phyloP scores from a whole-genome alignment of 2,329 filamentous ascomycete genomes.

The Fonsecaea monophora region DNA sequence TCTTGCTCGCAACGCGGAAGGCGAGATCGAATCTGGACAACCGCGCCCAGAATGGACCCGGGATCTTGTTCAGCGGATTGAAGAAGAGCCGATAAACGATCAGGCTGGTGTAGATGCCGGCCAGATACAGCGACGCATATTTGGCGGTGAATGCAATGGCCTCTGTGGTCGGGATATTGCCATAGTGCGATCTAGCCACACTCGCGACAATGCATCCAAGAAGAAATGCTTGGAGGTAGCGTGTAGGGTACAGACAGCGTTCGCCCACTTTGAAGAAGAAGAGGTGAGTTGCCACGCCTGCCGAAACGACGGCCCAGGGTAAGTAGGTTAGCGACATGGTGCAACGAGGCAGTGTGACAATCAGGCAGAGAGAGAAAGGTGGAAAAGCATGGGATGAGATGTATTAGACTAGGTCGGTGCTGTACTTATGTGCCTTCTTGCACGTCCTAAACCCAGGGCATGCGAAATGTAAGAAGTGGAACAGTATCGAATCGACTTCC shows the following conservation, averaged over 20 bases:
- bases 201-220: constrained; percentile 16
- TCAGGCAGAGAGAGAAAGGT: not conserved
- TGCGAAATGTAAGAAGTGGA: not conserved
- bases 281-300: constrained; percentile 28
- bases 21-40: constrained; percentile 32
- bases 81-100: constrained; percentile 44
- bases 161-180: constrained; percentile 9
- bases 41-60: constrained; percentile 42
- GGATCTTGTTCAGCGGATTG: constrained; percentile 44
- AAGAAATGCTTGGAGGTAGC: constrained; percentile 30
- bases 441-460: not conserved
- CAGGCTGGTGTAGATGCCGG: constrained; percentile 32
- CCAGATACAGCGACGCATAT: constrained; percentile 20
- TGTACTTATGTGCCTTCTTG: not conserved
- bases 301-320: constrained; percentile 7
- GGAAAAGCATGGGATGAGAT: not conserved
- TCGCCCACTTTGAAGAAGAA: constrained; percentile 36
- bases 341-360: not conserved
- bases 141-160: constrained; percentile 17
- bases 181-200: constrained; percentile 22
- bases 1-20: constrained; percentile 11
- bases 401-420: not conserved
- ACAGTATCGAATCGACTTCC: not conserved
- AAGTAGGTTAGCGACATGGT: constrained; percentile 16
- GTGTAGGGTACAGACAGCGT: constrained; percentile 24